Conservation (phyloP, 2,329 filamentous ascomycete genomes). For the Ophiocordyceps camponoti-leonardi region DNA sequence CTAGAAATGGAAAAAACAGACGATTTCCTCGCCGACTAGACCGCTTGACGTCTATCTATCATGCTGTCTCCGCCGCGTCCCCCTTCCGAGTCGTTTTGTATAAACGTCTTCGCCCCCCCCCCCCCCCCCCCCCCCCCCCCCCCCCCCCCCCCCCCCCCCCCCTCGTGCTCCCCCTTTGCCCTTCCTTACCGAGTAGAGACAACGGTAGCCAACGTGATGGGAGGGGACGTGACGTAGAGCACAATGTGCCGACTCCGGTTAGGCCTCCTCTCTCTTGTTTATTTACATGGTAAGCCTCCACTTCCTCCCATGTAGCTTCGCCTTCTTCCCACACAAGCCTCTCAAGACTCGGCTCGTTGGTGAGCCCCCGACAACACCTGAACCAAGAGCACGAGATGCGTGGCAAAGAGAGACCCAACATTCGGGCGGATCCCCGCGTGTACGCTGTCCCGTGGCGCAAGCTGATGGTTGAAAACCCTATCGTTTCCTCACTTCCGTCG, state of each 20-base stretch:
- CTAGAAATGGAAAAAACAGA: not conserved
- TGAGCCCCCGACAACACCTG: not conserved
- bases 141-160: not conserved
- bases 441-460: not conserved
- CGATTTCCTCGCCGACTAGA: not conserved
- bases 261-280: not conserved
- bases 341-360: not conserved
- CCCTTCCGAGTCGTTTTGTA: not conserved
- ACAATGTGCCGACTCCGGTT: not conserved
- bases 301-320: not conserved
- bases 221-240: not conserved
- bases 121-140: too few species aligned
- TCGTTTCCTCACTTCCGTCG: constrained; percentile 71
- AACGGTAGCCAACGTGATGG: not conserved
- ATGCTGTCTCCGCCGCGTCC: not conserved
- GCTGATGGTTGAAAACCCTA: constrained; percentile 17
- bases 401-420: not conserved
- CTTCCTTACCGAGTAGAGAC: not conserved
- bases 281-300: not conserved
- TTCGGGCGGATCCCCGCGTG: not conserved
- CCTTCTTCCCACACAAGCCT: not conserved
- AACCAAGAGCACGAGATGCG: not conserved
- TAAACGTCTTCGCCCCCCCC: not conserved
- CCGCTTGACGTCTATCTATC: not conserved
- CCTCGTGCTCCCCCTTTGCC: not conserved